A percentile compares a stretch with the other conserved stretches of the same genome.
Conservation (phyloP, 305 asterid species). For the Fraxinus latifolia region DNA sequence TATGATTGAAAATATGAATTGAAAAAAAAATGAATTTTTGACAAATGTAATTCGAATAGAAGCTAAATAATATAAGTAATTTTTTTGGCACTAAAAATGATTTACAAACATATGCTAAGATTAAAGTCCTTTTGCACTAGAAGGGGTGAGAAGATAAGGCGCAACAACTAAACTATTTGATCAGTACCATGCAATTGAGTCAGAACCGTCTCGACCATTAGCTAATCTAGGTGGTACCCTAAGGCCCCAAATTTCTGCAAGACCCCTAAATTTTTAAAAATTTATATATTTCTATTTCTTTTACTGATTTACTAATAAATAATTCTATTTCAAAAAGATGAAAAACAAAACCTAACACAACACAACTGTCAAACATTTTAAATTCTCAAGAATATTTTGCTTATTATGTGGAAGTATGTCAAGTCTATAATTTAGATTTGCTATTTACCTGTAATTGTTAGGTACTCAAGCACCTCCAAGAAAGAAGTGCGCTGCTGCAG, state of each 20-base stretch:
- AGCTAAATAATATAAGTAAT: neutral
- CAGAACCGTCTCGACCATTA: neutral
- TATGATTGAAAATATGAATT: no score
- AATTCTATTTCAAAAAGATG: neutral
- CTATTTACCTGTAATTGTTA: neutral
- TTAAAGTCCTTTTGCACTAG: neutral
- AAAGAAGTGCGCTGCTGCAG: slow-evolving; percentile 29
- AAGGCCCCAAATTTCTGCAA: neutral
- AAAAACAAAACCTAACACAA: neutral
- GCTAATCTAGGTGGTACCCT: neutral
- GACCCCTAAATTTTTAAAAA: no score
- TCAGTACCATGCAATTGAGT: no score
- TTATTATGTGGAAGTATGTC: neutral
- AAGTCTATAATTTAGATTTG: neutral
- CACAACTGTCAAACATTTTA: neutral
- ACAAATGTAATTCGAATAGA: no score
- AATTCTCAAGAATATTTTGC: neutral
- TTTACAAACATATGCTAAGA: neutral
- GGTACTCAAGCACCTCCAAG: slow-evolving; percentile 44
- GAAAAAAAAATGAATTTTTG: no score
- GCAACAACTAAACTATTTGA: no score
- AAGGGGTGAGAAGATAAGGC: neutral
- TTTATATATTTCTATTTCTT: neutral
- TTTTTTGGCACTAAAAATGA: no score
- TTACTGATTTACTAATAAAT: neutral